Base-by-base conservation (phyloP, 78 protist genomes). In the Chrysochromulina tobinii region DNA sequence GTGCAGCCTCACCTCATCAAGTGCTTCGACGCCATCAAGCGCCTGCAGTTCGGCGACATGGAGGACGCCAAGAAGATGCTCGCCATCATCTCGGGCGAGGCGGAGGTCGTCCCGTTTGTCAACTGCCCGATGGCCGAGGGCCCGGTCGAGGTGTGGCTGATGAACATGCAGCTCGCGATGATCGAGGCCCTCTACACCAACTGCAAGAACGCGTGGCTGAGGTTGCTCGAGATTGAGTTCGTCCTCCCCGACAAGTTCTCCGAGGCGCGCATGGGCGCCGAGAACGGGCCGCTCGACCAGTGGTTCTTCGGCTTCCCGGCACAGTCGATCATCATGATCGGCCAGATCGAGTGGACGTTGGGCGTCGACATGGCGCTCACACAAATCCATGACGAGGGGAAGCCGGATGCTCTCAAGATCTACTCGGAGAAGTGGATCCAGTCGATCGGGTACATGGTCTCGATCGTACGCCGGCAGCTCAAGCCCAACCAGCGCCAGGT, bases 1-100 rank as follows among this genome's bases (percentile, higher is more conserved):
- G 96, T 97, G 25, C 96, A 93, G 93, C 96, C 95, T 18, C 97
- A 96, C 92, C 48, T 96, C 51, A 77, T 90, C 58, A 97, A 97
- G 91, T 94, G 95, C 90, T 97, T 97, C 91, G 97, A 95, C 69
- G 85, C 61, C 12, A 94, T 96, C 50, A 72, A 38, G 61, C 17
- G 27, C 25, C 91, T 93, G 27, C 6, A 18, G 38, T 89, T 91
- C 38, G 66, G 90, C 83, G 72, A 55, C 12, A 83, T 17, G 18
- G 86, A 21, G 17, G 23, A 91, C 21, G 21, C 90, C 48, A 59
- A 3, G 7, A 84, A 88, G n/a, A 72, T 96, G n/a, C 11, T 1
- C 27, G 94, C 87, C 83, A 92, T 97, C 95, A 20, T 12, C 61
- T 93, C 96, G 0, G 15, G 81, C 51, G 98, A 97, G 87, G 93